Evolutionary conservation across 805 yeast genomes (phyloP).

Genomic region (Candida sithepensis): DNA sequence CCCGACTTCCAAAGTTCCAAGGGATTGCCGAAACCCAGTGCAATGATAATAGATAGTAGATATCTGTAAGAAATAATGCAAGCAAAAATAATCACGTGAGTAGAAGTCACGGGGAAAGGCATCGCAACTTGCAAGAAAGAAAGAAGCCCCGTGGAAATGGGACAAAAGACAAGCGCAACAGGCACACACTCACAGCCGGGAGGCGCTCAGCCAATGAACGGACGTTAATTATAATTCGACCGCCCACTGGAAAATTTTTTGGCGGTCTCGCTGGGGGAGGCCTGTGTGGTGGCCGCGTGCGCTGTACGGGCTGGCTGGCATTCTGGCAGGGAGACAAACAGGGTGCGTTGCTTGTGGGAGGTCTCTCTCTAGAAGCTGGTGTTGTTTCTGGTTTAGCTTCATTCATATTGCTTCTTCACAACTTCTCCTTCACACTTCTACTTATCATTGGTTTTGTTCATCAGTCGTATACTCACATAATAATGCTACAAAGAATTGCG

Average conservation of each 20-base stretch:
- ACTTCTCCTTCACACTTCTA: neutral
- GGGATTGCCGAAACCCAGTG: no score
- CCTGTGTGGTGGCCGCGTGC: no score
- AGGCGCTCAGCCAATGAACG: neutral
- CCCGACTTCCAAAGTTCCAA: no score
- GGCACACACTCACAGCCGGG: neutral
- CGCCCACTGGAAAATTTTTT: neutral
- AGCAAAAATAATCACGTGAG: no score
- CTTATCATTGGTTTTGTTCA: neutral
- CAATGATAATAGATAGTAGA: no score
- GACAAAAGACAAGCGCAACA: no score
- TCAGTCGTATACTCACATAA: neutral
- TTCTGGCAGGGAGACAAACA: neutral
- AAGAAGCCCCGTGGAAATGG: no score
- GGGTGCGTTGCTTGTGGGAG: neutral
- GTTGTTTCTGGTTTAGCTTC: neutral
- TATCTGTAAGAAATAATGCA: no score
- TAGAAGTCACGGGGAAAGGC: no score
- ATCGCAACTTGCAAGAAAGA: no score
- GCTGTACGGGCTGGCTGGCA: neutral
- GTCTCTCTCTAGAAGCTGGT: no score
- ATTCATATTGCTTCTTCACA: neutral
- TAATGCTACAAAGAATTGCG: slow-evolving; percentile 31
- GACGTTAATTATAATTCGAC: neutral
- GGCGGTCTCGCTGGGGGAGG: neutral